These are phyloP conservation scores for Microcyclospora tardicrescens DNA, from an alignment of 2,329 filamentous ascomycete species.

Conservation along the genomic window DNA sequence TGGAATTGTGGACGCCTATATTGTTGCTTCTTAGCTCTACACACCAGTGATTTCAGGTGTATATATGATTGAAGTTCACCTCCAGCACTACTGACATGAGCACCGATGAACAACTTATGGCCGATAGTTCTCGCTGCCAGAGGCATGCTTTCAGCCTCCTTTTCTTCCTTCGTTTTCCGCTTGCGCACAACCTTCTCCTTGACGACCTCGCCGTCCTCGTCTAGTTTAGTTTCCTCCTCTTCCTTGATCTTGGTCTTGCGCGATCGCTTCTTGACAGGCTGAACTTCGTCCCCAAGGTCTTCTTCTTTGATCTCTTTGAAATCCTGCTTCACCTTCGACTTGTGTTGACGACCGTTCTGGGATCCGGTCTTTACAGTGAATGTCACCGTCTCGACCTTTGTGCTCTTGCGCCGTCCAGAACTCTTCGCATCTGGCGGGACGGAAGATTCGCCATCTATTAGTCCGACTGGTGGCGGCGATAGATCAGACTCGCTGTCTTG, in stretches of 20 bases:
- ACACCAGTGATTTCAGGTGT: neutral
- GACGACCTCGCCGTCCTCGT: conserved; percentile 2
- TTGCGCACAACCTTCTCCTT: conserved; percentile 25
- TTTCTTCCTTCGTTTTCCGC: conserved; percentile 45
- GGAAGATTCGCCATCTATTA: conserved; percentile 5
- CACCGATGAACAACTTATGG: conserved; percentile 74
- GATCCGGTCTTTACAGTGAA: neutral
- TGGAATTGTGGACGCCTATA: conserved; percentile 73
- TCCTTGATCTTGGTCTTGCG: conserved; percentile 7
- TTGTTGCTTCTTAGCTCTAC: neutral
- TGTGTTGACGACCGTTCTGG: conserved; percentile 1
- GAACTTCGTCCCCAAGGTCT: conserved; percentile 1
- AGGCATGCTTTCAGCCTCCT: conserved; percentile 45
- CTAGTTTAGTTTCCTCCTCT: conserved; percentile 2
- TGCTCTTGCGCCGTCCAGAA: conserved; percentile 13
- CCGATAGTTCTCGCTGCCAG: conserved; percentile 56
- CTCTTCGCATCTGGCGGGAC: conserved; percentile 1
- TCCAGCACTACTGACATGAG: conserved; percentile 82
- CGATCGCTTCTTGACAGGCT: neutral
- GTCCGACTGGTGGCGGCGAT: conserved; percentile 9
- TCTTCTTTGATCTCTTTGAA: conserved; percentile 2
- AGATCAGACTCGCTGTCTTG: conserved; percentile 8
- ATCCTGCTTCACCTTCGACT: conserved; percentile 6
- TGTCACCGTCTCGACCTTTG: conserved; percentile 1
- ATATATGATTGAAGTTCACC: conserved; percentile 38